These are phyloP conservation scores for thale cress (Arabidopsis thaliana) DNA, from an alignment of 345 rosid species.

Conservation along the genomic window DNA sequence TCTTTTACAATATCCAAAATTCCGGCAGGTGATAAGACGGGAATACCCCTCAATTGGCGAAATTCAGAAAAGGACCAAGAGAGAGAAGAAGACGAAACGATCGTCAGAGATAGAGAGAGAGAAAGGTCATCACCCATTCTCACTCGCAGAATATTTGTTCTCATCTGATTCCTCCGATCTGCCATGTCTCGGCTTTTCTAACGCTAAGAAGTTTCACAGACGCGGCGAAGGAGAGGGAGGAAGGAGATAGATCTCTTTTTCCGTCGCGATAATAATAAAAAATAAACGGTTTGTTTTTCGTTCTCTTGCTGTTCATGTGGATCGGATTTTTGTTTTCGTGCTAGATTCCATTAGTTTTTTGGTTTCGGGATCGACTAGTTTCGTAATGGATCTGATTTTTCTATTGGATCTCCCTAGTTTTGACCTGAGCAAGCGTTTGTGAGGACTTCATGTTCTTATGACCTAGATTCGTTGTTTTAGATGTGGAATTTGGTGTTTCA, in stretches of 20 bases:
- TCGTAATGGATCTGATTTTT: constrained; percentile 18
- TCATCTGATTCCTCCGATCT: constrained; percentile 39
- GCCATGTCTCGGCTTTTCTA: constrained; percentile 8
- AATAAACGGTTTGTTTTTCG: background rate
- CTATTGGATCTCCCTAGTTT: constrained; percentile 6
- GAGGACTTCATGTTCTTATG: background rate
- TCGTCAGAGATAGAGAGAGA: constrained; percentile 27
- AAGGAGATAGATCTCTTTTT: constrained; percentile 38
- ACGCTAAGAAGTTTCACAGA: background rate
- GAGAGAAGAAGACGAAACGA: constrained; percentile 25
- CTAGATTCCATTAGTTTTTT: constrained; percentile 27
- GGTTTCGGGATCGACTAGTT: background rate
- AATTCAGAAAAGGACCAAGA: constrained; percentile 12
- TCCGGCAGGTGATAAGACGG: constrained; percentile 1
- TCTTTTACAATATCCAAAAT: constrained; percentile 18
- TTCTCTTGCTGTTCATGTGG: constrained; percentile 1
- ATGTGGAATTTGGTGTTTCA: constrained; percentile 9
- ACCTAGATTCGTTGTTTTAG: constrained; percentile 33
- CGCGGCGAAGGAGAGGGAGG: constrained; percentile 29
- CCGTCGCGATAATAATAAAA: no score
- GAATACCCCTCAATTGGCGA: constrained; percentile 23
- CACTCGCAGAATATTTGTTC: constrained; percentile 25
- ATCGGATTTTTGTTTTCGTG: constrained; percentile 23
- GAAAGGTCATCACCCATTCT: constrained; percentile 10
- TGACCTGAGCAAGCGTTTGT: constrained; percentile 14